Conservation (phyloP, 768 basidiomycete species). For the Tylopilus subfusipes region DNA sequence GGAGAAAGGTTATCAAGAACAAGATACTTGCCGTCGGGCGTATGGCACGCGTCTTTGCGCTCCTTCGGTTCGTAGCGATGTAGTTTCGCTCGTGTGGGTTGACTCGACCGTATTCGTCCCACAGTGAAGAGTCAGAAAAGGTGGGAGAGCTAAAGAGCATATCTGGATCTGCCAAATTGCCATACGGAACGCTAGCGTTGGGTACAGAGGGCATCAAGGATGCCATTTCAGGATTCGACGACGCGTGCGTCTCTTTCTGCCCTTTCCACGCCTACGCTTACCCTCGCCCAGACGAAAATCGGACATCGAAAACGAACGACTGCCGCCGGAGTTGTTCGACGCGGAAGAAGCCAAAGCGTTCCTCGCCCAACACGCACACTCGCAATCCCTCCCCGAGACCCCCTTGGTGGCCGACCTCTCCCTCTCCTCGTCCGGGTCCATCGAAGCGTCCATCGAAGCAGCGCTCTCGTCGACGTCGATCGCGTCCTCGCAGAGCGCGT, state of each 20-base stretch:
- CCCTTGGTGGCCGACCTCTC: slow-evolving; percentile 44
- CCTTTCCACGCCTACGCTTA: not conserved
- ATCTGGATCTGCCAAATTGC: slow-evolving; percentile 70
- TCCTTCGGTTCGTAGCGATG: slow-evolving; percentile 74
- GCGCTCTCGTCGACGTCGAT: slow-evolving; percentile 21
- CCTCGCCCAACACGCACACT: slow-evolving; percentile 35
- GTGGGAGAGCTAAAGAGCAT: slow-evolving; percentile 96
- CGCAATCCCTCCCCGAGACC: slow-evolving; percentile 48
- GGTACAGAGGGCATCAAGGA: slow-evolving; percentile 95
- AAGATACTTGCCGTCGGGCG: slow-evolving; percentile 98
- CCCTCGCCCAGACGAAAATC: slow-evolving; percentile 72
- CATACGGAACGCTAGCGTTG: slow-evolving; percentile 78
- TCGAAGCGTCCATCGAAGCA: slow-evolving; percentile 41
- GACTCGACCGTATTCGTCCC: not conserved
- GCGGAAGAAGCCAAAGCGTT: slow-evolving; percentile 66
- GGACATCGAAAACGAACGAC: slow-evolving; percentile 97
- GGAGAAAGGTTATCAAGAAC: slow-evolving; percentile 91
- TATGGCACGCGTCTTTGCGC: slow-evolving; percentile 93
- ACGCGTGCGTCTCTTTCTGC: slow-evolving; percentile 66
- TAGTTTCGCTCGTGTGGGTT: not conserved
- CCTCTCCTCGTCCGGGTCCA: slow-evolving; percentile 42
- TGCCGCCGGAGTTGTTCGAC: slow-evolving; percentile 95
- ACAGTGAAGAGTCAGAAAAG: slow-evolving; percentile 94
- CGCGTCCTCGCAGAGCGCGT: slow-evolving; percentile 22
- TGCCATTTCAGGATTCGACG: slow-evolving; percentile 88